These are phyloP conservation scores for Kodamaea jinghongensis DNA, from an alignment of 805 yeast species.

Conservation along the genomic window DNA sequence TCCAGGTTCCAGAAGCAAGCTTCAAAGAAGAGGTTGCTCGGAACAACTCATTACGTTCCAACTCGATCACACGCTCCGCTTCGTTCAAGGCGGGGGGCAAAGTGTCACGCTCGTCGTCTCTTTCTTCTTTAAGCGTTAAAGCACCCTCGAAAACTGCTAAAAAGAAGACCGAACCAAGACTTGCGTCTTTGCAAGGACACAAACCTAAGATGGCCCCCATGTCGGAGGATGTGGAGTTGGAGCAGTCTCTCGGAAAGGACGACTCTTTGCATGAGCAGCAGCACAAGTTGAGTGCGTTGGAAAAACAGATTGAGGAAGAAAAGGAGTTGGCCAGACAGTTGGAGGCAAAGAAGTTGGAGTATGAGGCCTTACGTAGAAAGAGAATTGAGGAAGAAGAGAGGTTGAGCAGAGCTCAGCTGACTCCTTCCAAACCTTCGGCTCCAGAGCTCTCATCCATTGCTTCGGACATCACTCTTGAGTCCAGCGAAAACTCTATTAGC, in stretches of 20 bases:
- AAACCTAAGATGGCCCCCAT: constrained; percentile 14
- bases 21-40: constrained; percentile 38
- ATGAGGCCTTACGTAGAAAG: constrained; percentile 29
- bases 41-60: constrained; percentile 37
- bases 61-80: constrained; percentile 11
- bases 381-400: constrained; percentile 26
- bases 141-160: not conserved
- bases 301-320: constrained; percentile 39
- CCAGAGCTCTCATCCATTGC: no score
- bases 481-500: no score
- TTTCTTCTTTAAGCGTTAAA: constrained; percentile 21
- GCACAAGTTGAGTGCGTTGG: constrained; percentile 25
- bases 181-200: constrained; percentile 13
- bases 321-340: constrained; percentile 35
- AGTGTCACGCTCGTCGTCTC: constrained; percentile 17
- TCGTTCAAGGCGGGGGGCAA: constrained; percentile 1
- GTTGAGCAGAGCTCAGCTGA: not conserved
- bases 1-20: constrained; percentile 61
- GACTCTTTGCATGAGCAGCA: constrained; percentile 21
- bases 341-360: constrained; percentile 37
- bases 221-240: constrained; percentile 18
- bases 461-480: no score
- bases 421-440: not conserved
- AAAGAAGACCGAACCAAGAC: constrained; percentile 10
- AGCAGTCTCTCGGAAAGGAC: constrained; percentile 17